Evolutionary conservation across 139 green algal species (phyloP), one percentile per base, ranked within the genome.

Genomic region (Yamagishiella unicocca): DNA sequence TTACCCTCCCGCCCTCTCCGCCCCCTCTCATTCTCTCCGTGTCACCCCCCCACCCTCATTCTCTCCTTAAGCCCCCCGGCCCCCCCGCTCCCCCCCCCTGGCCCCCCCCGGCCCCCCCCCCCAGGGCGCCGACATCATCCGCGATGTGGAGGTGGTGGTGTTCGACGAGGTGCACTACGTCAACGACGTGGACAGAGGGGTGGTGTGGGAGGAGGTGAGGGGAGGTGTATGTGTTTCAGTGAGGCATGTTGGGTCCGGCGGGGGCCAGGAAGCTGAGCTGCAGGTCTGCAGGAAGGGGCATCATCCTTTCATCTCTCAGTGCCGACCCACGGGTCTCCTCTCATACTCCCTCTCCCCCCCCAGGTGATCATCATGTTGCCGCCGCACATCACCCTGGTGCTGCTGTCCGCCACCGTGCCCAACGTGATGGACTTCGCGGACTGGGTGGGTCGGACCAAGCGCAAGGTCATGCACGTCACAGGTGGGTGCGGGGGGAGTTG

Each of bases 291-390:
- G n/a, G n/a, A n/a, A n/a, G n/a, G n/a, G n/a, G n/a, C n/a, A n/a
- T n/a, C n/a, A n/a, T n/a, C n/a, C 24, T 25, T n/a, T n/a, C n/a
- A n/a, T n/a, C n/a, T n/a, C n/a, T n/a, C n/a, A n/a, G n/a, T n/a
- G n/a, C n/a, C n/a, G n/a, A n/a, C n/a, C n/a, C n/a, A n/a, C n/a
- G n/a, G n/a, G n/a, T n/a, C n/a, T n/a, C n/a, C n/a, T n/a, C n/a
- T n/a, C n/a, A n/a, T n/a, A n/a, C n/a, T n/a, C n/a, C n/a, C 46
- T 53, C 78, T 40, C 40, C 38, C 40, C 81, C 25, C 94, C 85
- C 95, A 99, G 93, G 95, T 99, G 19, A 99, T 99, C 94, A 99
- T 99, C 93, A 99, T 99, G 98, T 94, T 99, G 54, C 98, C 98
- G 0, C 92, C 94, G 8, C 96, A 98, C 89, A 92, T 99, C 64